Evolutionary conservation across 139 green algal genomes (phyloP).

Genomic region (Picocystis salinarum): DNA sequence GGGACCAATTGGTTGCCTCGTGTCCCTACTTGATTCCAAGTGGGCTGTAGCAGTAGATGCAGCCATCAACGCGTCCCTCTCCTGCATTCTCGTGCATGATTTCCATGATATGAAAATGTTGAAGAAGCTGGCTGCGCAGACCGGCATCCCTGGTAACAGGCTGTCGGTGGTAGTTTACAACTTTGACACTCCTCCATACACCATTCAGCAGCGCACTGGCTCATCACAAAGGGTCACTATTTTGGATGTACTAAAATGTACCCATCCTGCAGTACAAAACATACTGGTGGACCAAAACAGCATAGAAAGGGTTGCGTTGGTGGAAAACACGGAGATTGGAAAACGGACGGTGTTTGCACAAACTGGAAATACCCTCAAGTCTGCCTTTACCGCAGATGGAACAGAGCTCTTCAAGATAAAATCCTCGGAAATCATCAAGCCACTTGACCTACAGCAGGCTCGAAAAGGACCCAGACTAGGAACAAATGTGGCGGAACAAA

Average conservation of each 20-base stretch:
- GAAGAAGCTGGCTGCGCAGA: neutral
- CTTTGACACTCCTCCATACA: too few species aligned
- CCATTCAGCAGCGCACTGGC: too few species aligned
- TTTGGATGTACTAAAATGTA: neutral
- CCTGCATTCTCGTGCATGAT: neutral
- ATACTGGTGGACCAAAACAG: constrained; percentile 1
- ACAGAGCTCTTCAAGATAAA: too few species aligned
- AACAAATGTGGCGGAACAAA: too few species aligned
- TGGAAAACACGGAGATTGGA: neutral
- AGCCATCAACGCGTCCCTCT: neutral
- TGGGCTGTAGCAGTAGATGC: neutral
- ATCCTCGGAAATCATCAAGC: too few species aligned
- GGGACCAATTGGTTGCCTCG: neutral
- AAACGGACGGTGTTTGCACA: neutral
- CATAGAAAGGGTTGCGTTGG: neutral
- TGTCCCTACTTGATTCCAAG: neutral
- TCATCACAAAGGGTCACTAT: too few species aligned
- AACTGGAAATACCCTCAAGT: neutral
- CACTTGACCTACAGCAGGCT: too few species aligned
- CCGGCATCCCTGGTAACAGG: too few species aligned
- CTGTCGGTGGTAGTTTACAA: too few species aligned
- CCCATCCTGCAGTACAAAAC: neutral
- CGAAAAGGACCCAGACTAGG: too few species aligned
- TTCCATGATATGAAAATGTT: neutral
- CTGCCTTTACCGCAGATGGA: too few species aligned